Evolutionary conservation across 768 basidiomycete species (phyloP), one percentile per base, ranked within the genome.

Genomic region (Suillus americanus): DNA sequence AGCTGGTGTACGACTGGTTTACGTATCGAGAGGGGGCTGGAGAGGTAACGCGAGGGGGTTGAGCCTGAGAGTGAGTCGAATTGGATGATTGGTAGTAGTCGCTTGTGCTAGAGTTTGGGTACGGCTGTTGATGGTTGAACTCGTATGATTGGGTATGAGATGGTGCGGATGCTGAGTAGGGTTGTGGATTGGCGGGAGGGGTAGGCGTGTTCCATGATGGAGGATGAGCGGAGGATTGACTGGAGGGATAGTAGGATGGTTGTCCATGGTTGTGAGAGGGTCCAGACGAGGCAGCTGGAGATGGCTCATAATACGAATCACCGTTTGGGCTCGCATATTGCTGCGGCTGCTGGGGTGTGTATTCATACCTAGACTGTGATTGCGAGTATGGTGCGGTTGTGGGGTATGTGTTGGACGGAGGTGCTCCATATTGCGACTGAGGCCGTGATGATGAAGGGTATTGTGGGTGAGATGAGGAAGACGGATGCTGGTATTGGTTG

Each of bases 161-260:
- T 16, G 53, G 33, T n/a, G 60, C 18, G 38, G 55, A 35, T 43
- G 62, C 43, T 53, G 62, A 56, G 25, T 62, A 56, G 25, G 62
- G 25, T 56, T 53, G 62, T 33, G 45, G 50, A 33, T 50, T 38
- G 5, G 30, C 61, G 8, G 54, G 53, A 25, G 50, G 45, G 7
- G 37, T 9, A 70, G 73, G 54, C 67, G 62, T 60, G 64, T 64
- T n/a, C 65, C 69, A 60, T 43, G 73, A 51, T 70, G 73, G 18
- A 64, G 62, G 25, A 65, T 66, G 40, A 65, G 65, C 18, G 67
- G 67, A 40, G 67, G 76, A 51, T 8, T 75, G 75, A 48, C 74
- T 72, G 54, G 79, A 76, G 30, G 65, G 71, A 72, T 35, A 74
- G 70, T 65, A 67, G 25, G 70, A 62, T 30, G 65, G 54, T 23